Evolutionary conservation across 768 basidiomycete species (phyloP), one percentile per base, ranked within the genome.

Genomic region (Tricholoma bakamatsutake): DNA sequence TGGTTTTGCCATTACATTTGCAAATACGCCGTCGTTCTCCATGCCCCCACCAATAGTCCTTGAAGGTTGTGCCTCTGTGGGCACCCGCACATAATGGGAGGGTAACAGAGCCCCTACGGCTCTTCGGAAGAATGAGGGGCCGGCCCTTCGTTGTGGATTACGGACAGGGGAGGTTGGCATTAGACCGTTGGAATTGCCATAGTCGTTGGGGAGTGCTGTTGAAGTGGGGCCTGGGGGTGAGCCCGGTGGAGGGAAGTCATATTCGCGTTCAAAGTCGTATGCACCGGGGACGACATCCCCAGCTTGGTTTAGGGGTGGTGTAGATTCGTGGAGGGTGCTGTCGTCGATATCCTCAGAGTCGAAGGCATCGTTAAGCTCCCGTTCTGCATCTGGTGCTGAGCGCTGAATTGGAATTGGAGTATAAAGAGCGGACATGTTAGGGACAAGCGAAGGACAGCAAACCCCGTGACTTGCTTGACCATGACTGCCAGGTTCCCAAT

Each of bases 1-100:
- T 1, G 97, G 96, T 68, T 97, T 97, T 1, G 96, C 96, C 61
- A 83, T 85, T 35, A 99, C 84, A 65, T 98, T 99, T 30, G 89
- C 85, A 66, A 98, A 99, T 8, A 98, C 95, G 2, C 97, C 97
- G 62, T 97, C 94, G 64, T 95, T 93, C 30, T 92, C 83, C 15
- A 73, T 76, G 0, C 89, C 90, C 6, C 85, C 85, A 31, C 90
- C 90, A n/a, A 73, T 67, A 15, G 64, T 64, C 57, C 68, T 61
- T 5, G 73, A 61, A 47, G 65, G 57, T 5, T 69, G 67, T 0
- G 71, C 71, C 8, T 71, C 66, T 13, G 77, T 76, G 1, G 83
- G 78, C 34, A 82, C 70, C 2, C 71, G 75, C 33, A 77, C 69
- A 63, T 90, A 90, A 58, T 85, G 82, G 11, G 81, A 80, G 2